These are phyloP conservation scores for Tilletia indica DNA, from an alignment of 1,284 basidiomycete genomes.

Conservation along the genomic window DNA sequence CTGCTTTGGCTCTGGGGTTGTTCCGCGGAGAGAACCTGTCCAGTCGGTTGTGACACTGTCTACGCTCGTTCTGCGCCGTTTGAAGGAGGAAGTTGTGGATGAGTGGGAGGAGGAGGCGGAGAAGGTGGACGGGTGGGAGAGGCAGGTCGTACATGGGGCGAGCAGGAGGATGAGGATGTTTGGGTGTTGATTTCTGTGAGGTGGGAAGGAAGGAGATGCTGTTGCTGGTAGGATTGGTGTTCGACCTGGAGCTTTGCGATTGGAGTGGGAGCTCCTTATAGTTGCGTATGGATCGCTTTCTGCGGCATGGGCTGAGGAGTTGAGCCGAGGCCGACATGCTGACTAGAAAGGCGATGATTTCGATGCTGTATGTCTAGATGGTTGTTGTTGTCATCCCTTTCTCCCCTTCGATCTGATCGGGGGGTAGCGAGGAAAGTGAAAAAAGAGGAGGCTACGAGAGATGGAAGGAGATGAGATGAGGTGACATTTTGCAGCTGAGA, in stretches of 20 bases:
- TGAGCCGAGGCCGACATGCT: no score
- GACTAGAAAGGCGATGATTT: no score
- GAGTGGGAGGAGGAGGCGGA: slow-evolving; percentile 6
- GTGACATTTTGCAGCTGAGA: no score
- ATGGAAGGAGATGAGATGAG: no score
- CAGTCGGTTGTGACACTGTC: slow-evolving; percentile 8
- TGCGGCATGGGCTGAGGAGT: no score
- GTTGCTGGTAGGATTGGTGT: background rate
- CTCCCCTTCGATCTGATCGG: no score
- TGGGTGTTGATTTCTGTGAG: background rate
- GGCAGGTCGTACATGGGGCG: background rate
- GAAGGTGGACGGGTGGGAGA: background rate
- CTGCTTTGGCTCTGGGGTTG: background rate
- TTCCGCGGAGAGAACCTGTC: background rate
- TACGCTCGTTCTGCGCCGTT: background rate
- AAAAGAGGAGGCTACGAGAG: no score
- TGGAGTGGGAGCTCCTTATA: slow-evolving; percentile 6
- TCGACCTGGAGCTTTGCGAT: background rate
- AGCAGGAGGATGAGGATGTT: slow-evolving; percentile 1
- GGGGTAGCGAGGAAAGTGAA: no score
- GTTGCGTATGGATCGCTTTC: slow-evolving; percentile 9
- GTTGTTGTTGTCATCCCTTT: no score
- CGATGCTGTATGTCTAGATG: no score
- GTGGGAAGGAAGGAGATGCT: background rate
- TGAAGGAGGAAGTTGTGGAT: background rate